These are phyloP conservation scores for Leccinellum luteum DNA, from an alignment of 768 basidiomycete genomes.

Conservation along the genomic window DNA sequence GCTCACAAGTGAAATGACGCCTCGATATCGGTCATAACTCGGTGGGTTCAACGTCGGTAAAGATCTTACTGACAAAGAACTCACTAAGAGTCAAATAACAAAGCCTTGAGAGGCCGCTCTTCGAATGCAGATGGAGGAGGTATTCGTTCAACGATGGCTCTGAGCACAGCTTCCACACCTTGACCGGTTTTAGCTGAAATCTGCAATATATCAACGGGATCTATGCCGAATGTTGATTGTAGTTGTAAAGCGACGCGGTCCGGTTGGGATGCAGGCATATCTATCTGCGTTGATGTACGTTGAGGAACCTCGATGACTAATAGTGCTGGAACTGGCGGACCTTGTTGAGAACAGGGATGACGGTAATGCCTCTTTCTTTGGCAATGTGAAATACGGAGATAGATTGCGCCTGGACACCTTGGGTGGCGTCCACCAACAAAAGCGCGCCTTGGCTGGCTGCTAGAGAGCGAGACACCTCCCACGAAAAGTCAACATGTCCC, in stretches of 20 bases:
- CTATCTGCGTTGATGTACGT: slow-evolving; percentile 55
- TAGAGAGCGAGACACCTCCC: slow-evolving; percentile 92
- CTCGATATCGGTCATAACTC: slow-evolving; percentile 93
- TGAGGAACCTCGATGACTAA: slow-evolving; percentile 1
- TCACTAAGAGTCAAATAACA: slow-evolving; percentile 92
- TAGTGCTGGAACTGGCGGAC: slow-evolving; percentile 33
- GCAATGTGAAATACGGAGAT: slow-evolving; percentile 93
- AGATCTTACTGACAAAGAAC: slow-evolving; percentile 20
- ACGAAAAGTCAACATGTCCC: slow-evolving; percentile 98
- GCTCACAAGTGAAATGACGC: slow-evolving; percentile 89
- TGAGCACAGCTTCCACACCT: slow-evolving; percentile 75
- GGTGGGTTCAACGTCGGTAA: slow-evolving; percentile 6
- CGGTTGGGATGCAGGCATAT: slow-evolving; percentile 86
- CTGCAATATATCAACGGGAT: slow-evolving; percentile 66
- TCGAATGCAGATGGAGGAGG: slow-evolving; percentile 68
- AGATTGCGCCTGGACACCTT: slow-evolving; percentile 97
- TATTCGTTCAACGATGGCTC: slow-evolving; percentile 78
- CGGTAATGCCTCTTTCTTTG: slow-evolving; percentile 70
- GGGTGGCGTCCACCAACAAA: slow-evolving; percentile 89
- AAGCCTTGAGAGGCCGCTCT: slow-evolving; percentile 66
- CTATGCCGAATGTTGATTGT: slow-evolving; percentile 76
- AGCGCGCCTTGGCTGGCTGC: slow-evolving; percentile 92
- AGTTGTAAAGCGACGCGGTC: slow-evolving; percentile 80
- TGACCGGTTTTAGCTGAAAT: slow-evolving; percentile 93
- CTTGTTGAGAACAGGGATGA: slow-evolving; percentile 94